Evolutionary conservation across 371 early-diverging fungal genomes (phyloP).

Genomic region (Syncephalastrum sp.): DNA sequence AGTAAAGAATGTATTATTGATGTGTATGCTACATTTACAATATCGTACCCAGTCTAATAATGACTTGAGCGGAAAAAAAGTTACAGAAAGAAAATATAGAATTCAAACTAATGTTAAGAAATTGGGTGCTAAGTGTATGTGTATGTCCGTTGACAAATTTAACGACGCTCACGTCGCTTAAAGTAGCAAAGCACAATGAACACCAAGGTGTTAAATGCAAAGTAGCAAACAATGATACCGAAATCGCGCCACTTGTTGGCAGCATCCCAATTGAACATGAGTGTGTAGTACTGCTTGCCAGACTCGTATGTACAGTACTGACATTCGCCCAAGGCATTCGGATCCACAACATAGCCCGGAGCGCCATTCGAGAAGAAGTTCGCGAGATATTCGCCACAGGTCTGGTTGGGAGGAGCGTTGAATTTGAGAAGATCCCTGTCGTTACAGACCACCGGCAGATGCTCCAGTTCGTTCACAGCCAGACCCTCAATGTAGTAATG

Average conservation of each 20-base stretch:
- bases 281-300: slow-evolving; percentile 51
- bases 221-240: slow-evolving; percentile 55
- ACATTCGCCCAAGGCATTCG: slow-evolving; percentile 43
- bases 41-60: too few species aligned
- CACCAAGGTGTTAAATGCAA: slow-evolving; percentile 46
- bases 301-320: slow-evolving; percentile 55
- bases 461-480: slow-evolving; percentile 59
- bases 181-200: slow-evolving; percentile 28
- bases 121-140: too few species aligned
- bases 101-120: too few species aligned
- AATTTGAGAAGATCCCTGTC: slow-evolving; percentile 44
- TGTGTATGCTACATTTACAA: too few species aligned
- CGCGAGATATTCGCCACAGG: slow-evolving; percentile 53
- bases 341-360: slow-evolving; percentile 55
- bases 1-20: too few species aligned
- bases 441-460: slow-evolving; percentile 44
- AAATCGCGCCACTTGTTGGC: slow-evolving; percentile 66
- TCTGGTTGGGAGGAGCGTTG: slow-evolving; percentile 52
- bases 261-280: slow-evolving; percentile 53
- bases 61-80: too few species aligned
- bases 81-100: too few species aligned
- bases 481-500: slow-evolving; percentile 69
- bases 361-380: slow-evolving; percentile 38
- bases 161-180: slow-evolving; percentile 26
- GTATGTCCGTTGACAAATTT: not conserved